Evolutionary conservation across 2,329 filamentous ascomycete genomes (phyloP).

Genomic region (Helotiales sp.): DNA sequence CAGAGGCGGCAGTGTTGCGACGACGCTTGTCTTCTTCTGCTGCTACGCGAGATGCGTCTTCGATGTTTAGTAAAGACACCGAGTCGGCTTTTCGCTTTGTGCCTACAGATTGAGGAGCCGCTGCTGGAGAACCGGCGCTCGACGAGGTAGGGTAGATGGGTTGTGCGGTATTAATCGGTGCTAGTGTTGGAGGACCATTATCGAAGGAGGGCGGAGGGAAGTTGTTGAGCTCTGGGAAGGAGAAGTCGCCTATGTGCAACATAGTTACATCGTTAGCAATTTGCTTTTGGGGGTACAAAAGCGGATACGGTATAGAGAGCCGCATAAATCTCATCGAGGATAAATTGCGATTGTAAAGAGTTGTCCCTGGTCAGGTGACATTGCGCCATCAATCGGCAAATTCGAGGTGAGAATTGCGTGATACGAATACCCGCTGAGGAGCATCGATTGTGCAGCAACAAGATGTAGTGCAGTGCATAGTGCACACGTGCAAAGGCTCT

Average conservation of each 20-base stretch:
- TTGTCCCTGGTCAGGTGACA: not conserved
- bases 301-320: slow-evolving; percentile 4
- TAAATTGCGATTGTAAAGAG: not conserved
- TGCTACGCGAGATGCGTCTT: slow-evolving; percentile 70
- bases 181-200: slow-evolving; percentile 13
- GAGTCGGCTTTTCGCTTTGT: slow-evolving; percentile 35
- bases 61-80: slow-evolving; percentile 47
- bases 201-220: slow-evolving; percentile 27
- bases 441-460: not conserved
- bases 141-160: slow-evolving; percentile 22
- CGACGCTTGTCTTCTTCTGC: slow-evolving; percentile 90
- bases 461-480: slow-evolving; percentile 9
- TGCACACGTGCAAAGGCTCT: not conserved
- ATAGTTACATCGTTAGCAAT: slow-evolving; percentile 32
- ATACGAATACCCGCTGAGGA: not conserved
- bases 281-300: slow-evolving; percentile 12
- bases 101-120: slow-evolving; percentile 32
- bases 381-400: slow-evolving; percentile 1
- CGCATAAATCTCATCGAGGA: not conserved
- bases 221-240: slow-evolving; percentile 33
- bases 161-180: slow-evolving; percentile 23
- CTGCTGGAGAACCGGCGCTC: slow-evolving; percentile 19
- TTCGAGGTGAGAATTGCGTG: not conserved
- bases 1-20: slow-evolving; percentile 84
- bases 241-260: slow-evolving; percentile 32